These are phyloP conservation scores for Nemania abortiva DNA, from an alignment of 2,329 filamentous ascomycete genomes.

Conservation along the genomic window DNA sequence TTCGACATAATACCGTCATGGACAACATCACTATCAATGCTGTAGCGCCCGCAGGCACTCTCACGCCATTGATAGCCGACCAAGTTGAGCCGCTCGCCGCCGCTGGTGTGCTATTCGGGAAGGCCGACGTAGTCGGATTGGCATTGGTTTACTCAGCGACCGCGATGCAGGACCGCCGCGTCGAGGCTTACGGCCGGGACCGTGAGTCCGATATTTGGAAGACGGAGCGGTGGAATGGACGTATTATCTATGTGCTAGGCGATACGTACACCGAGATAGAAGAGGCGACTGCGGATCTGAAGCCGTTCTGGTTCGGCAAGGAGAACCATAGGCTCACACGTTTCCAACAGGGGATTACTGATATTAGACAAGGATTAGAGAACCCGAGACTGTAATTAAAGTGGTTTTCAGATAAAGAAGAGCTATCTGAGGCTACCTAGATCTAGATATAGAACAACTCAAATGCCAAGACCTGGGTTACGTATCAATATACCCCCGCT, in stretches of 20 bases:
- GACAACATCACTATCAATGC: conserved; percentile 54
- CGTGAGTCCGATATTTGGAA: conserved; percentile 27
- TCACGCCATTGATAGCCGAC: conserved; percentile 49
- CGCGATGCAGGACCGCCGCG: conserved; percentile 49
- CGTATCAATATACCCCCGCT: not conserved
- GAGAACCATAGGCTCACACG: conserved; percentile 47
- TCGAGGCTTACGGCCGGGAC: conserved; percentile 55
- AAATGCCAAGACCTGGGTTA: not conserved
- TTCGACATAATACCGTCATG: conserved; percentile 46
- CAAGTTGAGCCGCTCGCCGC: conserved; percentile 46
- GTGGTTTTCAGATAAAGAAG: not conserved
- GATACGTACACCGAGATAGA: conserved; percentile 54
- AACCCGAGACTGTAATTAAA: not conserved
- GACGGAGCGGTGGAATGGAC: conserved; percentile 52
- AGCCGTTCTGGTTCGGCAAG: conserved; percentile 51
- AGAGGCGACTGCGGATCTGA: conserved; percentile 43
- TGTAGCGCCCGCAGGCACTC: conserved; percentile 55
- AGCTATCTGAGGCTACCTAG: not conserved
- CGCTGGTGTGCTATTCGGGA: conserved; percentile 51
- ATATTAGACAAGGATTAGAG: conserved; percentile 3
- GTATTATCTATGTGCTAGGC: conserved; percentile 53
- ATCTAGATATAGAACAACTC: not conserved
- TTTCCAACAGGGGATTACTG: conserved; percentile 47
- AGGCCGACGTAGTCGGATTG: conserved; percentile 51
- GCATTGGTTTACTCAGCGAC: conserved; percentile 55